Evolutionary conservation across 2,329 filamentous ascomycete species (phyloP).

Genomic region (Curvularia eragrostidis): DNA sequence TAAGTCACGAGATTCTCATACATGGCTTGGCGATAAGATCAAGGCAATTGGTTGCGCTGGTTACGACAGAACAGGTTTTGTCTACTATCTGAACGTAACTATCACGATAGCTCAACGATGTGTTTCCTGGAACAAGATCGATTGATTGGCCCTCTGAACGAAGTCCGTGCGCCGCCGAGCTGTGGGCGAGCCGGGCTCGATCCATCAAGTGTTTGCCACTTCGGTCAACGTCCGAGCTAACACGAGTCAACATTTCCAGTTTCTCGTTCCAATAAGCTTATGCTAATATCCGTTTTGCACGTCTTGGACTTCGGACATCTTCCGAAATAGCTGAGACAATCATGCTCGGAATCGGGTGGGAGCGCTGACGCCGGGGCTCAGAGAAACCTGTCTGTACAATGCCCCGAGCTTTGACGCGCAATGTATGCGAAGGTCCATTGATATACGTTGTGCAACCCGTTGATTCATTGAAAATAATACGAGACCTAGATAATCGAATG

Average conservation of each 20-base stretch:
- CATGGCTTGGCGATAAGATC: background rate
- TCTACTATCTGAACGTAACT: background rate
- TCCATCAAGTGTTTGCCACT: background rate
- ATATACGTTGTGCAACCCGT: background rate
- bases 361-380: background rate
- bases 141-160: background rate
- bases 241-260: background rate
- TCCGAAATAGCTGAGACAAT: background rate
- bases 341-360: background rate
- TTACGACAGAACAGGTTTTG: background rate
- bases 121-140: background rate
- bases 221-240: background rate
- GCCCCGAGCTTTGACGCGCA: background rate
- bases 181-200: background rate
- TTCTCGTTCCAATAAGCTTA: background rate
- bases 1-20: background rate
- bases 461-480: background rate
- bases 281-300: background rate
- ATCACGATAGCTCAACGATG: background rate
- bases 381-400: background rate
- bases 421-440: background rate
- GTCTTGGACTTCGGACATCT: background rate
- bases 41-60: background rate
- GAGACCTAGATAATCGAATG: background rate
- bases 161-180: background rate